These are phyloP conservation scores for Fusarium euwallaceae DNA, from an alignment of 2,329 filamentous ascomycete genomes.

Conservation along the genomic window DNA sequence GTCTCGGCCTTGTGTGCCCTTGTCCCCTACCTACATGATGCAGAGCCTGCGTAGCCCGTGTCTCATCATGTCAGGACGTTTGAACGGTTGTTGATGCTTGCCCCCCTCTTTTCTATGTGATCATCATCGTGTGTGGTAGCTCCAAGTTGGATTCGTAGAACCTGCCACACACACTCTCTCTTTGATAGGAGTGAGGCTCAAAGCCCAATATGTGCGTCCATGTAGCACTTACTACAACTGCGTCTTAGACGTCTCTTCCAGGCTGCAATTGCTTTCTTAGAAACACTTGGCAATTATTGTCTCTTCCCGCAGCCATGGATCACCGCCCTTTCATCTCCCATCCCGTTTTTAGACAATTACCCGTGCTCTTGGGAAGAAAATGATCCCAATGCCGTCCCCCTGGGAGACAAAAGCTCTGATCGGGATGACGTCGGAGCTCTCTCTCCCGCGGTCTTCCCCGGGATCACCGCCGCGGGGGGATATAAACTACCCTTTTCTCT, in stretches of 20 bases:
- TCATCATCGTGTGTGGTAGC: neutral
- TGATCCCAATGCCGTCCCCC: neutral
- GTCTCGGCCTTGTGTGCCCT: slow-evolving; percentile 18
- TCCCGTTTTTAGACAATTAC: neutral
- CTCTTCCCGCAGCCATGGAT: slow-evolving; percentile 3
- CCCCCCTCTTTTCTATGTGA: neutral
- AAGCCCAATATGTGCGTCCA: neutral
- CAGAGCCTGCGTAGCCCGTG: slow-evolving; percentile 12
- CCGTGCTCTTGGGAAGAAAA: neutral
- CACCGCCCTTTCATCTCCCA: neutral
- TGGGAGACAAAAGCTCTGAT: neutral
- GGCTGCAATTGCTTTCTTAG: slow-evolving; percentile 6
- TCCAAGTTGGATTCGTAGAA: slow-evolving; percentile 13
- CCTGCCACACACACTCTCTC: slow-evolving; percentile 12
- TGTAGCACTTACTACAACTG: neutral
- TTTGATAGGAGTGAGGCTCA: slow-evolving; percentile 23
- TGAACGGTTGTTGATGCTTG: neutral
- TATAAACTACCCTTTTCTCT: neutral
- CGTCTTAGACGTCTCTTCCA: neutral
- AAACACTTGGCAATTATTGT: slow-evolving; percentile 27
- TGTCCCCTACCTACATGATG: slow-evolving; percentile 4
- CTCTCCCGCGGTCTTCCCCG: neutral
- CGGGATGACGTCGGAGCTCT: slow-evolving; percentile 1
- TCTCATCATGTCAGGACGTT: slow-evolving; percentile 23
- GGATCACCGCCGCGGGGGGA: neutral